Conservation (phyloP, 768 basidiomycete genomes). For the Hericium coralloides region DNA sequence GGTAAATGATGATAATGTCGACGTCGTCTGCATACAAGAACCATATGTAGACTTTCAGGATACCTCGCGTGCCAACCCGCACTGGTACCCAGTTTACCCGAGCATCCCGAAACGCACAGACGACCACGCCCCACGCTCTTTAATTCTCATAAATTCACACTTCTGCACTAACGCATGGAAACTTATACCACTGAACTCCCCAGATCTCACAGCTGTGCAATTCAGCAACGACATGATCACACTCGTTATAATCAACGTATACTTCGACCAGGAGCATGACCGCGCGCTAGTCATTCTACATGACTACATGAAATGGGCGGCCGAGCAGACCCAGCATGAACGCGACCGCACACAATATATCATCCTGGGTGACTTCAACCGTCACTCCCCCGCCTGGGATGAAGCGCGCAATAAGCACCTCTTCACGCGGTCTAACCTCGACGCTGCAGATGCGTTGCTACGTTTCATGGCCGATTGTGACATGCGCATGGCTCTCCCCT, state of each 20-base stretch:
- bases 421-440: constrained; percentile 22
- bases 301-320: neutral
- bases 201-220: constrained; percentile 23
- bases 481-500: constrained; percentile 28
- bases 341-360: constrained; percentile 13
- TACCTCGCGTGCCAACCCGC: constrained; percentile 7
- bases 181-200: constrained; percentile 1
- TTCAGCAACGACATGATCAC: constrained; percentile 11
- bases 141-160: constrained; percentile 8
- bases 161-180: constrained; percentile 10
- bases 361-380: constrained; percentile 31
- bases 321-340: neutral
- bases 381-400: constrained; percentile 33
- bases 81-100: constrained; percentile 21
- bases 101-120: constrained; percentile 7
- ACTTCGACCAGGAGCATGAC: constrained; percentile 24
- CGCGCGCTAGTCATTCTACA: constrained; percentile 10
- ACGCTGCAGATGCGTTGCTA: constrained; percentile 19
- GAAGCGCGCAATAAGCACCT: constrained; percentile 23
- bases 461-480: constrained; percentile 16
- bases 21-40: constrained; percentile 32
- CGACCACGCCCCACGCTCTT: neutral
- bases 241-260: constrained; percentile 29
- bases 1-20: constrained; percentile 9
- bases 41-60: constrained; percentile 22